A percentile compares a stretch with the other conserved stretches of the same genome.
Evolutionary conservation across 2,329 filamentous ascomycete species (phyloP).

Genomic region (Lasiodiplodia gonubiensis): DNA sequence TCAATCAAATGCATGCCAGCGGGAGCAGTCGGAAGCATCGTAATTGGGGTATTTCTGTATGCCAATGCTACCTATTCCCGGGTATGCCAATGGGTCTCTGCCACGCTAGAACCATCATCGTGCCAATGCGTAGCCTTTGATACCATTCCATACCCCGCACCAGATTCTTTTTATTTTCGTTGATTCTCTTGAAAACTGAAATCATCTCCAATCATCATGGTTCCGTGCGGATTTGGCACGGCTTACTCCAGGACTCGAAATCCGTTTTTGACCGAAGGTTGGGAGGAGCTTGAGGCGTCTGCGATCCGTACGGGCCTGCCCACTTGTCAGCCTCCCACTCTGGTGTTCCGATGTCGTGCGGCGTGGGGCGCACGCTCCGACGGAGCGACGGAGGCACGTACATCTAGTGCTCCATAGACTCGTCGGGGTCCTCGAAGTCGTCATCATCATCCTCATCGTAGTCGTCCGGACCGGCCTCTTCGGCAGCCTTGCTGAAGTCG

Average conservation of each 20-base stretch:
- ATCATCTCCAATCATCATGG: constrained; percentile 6
- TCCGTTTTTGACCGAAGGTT: constrained; percentile 9
- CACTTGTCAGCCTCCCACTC: constrained; percentile 10
- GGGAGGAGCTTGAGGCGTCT: not conserved
- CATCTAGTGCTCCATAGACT: constrained; percentile 70
- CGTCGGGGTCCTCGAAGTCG: constrained; percentile 67
- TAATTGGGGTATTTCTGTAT: constrained; percentile 25
- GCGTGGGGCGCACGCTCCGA: not conserved
- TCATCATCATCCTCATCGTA: constrained; percentile 81
- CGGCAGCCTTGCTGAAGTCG: constrained; percentile 88
- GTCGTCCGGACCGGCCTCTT: constrained; percentile 77
- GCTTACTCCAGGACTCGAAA: not conserved
- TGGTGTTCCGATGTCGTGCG: not conserved
- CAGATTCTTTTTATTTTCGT: constrained; percentile 14
- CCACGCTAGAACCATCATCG: constrained; percentile 26
- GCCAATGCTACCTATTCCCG: constrained; percentile 21
- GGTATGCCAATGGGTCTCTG: constrained; percentile 27
- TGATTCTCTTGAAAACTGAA: not conserved
- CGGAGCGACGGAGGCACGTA: constrained; percentile 7
- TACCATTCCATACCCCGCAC: constrained; percentile 22
- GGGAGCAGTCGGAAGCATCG: constrained; percentile 13
- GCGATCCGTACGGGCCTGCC: constrained; percentile 1
- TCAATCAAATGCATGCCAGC: constrained; percentile 1
- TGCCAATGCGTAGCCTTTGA: constrained; percentile 14
- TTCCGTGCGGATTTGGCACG: constrained; percentile 2